A percentile compares a stretch with the other conserved stretches of the same genome.
These are phyloP conservation scores for Fagopyrum esculentum DNA, from an alignment of 148 eudicot genomes.

Conservation along the genomic window DNA sequence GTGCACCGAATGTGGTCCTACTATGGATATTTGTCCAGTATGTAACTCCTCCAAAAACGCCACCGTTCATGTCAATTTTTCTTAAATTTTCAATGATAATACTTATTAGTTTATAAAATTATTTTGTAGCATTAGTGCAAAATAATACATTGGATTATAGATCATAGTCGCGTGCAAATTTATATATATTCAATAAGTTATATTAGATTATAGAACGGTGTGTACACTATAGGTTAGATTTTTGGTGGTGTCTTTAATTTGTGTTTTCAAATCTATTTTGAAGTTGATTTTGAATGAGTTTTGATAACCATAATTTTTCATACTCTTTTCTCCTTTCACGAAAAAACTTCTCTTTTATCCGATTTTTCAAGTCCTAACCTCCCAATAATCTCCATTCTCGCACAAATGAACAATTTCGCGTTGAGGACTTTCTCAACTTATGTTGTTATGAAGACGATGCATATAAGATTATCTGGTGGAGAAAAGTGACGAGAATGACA, in stretches of 20 bases:
- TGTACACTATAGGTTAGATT: too few relatives aligned
- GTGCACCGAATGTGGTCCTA: constrained; percentile 56
- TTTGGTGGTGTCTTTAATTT: too few relatives aligned
- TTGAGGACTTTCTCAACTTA: not conserved
- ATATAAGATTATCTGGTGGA: not conserved
- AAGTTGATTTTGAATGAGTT: too few relatives aligned
- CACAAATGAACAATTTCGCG: constrained; percentile 24
- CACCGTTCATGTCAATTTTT: constrained; percentile 62
- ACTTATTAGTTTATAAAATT: not conserved
- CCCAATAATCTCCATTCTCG: constrained; percentile 38
- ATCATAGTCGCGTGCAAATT: too few relatives aligned
- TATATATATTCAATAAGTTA: too few relatives aligned
- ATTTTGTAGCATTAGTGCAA: too few relatives aligned
- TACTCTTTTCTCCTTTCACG: too few relatives aligned
- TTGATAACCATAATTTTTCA: too few relatives aligned
- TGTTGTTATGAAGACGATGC: not conserved
- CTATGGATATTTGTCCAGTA: constrained; percentile 53
- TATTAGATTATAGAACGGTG: too few relatives aligned
- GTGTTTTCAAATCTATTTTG: too few relatives aligned
- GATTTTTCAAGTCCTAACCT: constrained; percentile 14
- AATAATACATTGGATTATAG: too few relatives aligned
- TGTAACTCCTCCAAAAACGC: constrained; percentile 50
- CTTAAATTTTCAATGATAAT: constrained; percentile 8
- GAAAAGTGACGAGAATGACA: not conserved
- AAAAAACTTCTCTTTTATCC: too few relatives aligned